Conservation (phyloP, 148 eudicot species). For the Rhododendron ferrugineum region DNA sequence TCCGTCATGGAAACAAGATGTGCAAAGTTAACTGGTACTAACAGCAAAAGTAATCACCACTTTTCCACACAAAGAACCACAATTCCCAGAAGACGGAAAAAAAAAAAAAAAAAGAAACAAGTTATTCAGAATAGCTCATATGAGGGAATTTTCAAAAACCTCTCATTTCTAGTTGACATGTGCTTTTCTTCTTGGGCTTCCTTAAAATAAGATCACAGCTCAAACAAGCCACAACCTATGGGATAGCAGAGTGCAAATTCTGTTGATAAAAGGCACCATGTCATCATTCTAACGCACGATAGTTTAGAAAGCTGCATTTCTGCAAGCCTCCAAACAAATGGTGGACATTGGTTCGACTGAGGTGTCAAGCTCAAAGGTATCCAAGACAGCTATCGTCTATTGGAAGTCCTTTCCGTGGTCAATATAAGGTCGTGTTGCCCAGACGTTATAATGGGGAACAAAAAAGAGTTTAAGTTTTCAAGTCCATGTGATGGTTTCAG, state of each 20-base stretch:
- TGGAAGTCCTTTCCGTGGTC: neutral
- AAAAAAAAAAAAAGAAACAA: neutral
- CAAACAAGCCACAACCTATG: neutral
- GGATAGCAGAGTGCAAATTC: neutral
- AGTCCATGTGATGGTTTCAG: neutral
- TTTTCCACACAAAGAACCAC: neutral
- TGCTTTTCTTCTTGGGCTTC: neutral
- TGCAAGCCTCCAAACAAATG: constrained; percentile 1
- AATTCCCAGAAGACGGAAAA: neutral
- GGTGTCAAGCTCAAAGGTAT: neutral
- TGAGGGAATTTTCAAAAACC: neutral
- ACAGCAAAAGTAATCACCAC: neutral
- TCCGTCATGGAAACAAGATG: neutral
- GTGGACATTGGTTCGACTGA: neutral
- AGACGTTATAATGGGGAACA: neutral
- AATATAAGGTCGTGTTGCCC: neutral
- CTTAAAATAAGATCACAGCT: neutral
- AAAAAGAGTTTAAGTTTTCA: neutral
- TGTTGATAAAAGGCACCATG: neutral
- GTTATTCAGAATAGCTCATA: neutral
- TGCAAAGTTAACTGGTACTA: neutral
- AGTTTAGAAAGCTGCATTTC: neutral
- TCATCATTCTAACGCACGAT: neutral
- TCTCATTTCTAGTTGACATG: neutral
- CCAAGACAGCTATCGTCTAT: neutral